Evolutionary conservation across 352 stramenopile species (phyloP).

Genomic region (Phytophthora pluvialis): DNA sequence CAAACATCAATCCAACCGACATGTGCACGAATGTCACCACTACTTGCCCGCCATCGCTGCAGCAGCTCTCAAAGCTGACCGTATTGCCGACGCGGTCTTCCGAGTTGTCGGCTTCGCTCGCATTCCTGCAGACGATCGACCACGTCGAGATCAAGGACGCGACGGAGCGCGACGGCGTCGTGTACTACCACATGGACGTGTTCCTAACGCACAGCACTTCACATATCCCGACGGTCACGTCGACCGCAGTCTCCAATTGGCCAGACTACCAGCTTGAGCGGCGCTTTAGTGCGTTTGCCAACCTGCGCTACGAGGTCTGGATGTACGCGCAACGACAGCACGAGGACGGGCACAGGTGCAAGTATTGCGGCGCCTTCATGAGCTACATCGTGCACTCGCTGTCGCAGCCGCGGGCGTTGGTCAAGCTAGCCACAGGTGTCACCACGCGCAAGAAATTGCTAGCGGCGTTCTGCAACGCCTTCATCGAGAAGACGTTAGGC

Average conservation of each 20-base stretch:
- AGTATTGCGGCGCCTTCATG: conserved; percentile 56
- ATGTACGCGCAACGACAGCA: conserved; percentile 41
- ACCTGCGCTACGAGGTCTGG: conserved; percentile 48
- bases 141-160: conserved; percentile 48
- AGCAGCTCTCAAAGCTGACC: conserved; percentile 28
- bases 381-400: conserved; percentile 48
- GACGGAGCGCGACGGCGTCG: conserved; percentile 42
- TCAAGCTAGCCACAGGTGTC: conserved; percentile 42
- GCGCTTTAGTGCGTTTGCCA: conserved; percentile 50
- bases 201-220: conserved; percentile 53
- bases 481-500: conserved; percentile 38
- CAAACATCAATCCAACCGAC: neutral
- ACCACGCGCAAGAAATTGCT: conserved; percentile 44
- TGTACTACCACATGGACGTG: conserved; percentile 57
- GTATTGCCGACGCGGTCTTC: conserved; percentile 30
- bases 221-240: conserved; percentile 60
- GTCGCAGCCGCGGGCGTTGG: conserved; percentile 42
- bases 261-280: conserved; percentile 50
- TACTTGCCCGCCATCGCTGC: conserved; percentile 12
- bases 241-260: conserved; percentile 17
- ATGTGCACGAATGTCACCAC: neutral
- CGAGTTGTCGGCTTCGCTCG: conserved; percentile 13
- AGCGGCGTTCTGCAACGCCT: conserved; percentile 44
- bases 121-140: conserved; percentile 45
- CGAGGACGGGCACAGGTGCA: conserved; percentile 23